Evolutionary conservation across 2,329 filamentous ascomycete species (phyloP), one percentile per base, ranked within the genome.

Genomic region (Pezicula rhizophila): DNA sequence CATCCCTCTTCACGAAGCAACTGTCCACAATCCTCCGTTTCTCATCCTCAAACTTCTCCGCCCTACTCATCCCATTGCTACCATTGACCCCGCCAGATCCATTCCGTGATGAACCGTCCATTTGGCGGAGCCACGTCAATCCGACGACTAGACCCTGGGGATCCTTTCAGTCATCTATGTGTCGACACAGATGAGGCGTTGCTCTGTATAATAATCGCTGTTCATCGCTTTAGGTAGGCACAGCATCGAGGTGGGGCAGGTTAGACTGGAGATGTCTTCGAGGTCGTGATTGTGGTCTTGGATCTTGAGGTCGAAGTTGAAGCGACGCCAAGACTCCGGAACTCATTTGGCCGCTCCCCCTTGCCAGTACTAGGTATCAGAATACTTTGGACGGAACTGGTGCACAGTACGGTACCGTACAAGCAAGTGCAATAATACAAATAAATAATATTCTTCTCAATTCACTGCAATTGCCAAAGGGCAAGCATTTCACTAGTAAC

Each of bases 31-130:
- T 96, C 66, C 93, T 83, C 66, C 82, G 79, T 76, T 96, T 96
- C 76, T 99, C 93, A 64, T 97, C 90, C 68, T 99, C 93, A 67
- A 97, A 99, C 61, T 82, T 81, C 72, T 96, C 89, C 48, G 92
- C 92, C 35, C 62, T 55, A 25, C 48, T 61, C 60, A 63, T 57
- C 37, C 52, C 56, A 18, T 42, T 43, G 44, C 52, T 56, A 47
- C 55, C 53, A 54, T 56, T 60, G 57, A 57, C 56, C 61, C 57
- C 61, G 55, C 60, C 56, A 57, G 62, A 48, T 57, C 63, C 61
- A 59, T 60, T 63, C 52, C 56, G 53, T 49, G 54, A 51, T 55
- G 61, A 55, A 53, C 57, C 58, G 50, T 65, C 64, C 64, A 65
- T 65, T 57, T 58, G 55, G 60, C 61, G 58, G 58, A 60, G 57